A percentile compares a stretch with the other conserved stretches of the same genome.
Evolutionary conservation across 148 eudicot species (phyloP).

Genomic region (Amaranthus cruentus): DNA sequence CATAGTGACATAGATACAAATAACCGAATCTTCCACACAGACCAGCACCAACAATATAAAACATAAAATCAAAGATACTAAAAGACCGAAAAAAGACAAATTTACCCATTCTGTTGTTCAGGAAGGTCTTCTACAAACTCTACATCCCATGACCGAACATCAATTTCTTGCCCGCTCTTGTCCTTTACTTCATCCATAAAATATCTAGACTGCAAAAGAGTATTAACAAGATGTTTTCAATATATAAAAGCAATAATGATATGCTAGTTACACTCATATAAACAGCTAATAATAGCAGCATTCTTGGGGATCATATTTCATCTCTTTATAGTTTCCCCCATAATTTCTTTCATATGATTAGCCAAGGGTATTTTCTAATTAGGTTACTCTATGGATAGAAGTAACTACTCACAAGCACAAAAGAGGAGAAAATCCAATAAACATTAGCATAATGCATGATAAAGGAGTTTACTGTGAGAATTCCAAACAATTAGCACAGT

Average conservation of each 20-base stretch:
- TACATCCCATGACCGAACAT: slow-evolving; percentile 63
- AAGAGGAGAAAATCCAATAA: neutral
- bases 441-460: too few relatives aligned
- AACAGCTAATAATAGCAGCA: neutral
- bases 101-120: slow-evolving; percentile 76
- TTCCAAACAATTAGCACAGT: too few relatives aligned
- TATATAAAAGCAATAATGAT: neutral
- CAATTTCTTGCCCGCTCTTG: slow-evolving; percentile 68
- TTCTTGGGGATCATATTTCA: neutral
- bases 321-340: neutral
- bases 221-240: slow-evolving; percentile 1
- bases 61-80: neutral
- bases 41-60: neutral
- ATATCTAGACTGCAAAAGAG: slow-evolving; percentile 58
- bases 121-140: slow-evolving; percentile 84
- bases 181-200: slow-evolving; percentile 87
- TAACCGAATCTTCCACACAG: neutral
- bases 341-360: neutral
- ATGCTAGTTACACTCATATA: neutral
- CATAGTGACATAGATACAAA: neutral
- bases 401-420: neutral
- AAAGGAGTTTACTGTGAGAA: too few relatives aligned
- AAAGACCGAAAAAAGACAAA: neutral
- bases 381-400: neutral
- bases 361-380: neutral